Evolutionary conservation across 441 rosid species (phyloP).

Genomic region (Syzygium malaccense): DNA sequence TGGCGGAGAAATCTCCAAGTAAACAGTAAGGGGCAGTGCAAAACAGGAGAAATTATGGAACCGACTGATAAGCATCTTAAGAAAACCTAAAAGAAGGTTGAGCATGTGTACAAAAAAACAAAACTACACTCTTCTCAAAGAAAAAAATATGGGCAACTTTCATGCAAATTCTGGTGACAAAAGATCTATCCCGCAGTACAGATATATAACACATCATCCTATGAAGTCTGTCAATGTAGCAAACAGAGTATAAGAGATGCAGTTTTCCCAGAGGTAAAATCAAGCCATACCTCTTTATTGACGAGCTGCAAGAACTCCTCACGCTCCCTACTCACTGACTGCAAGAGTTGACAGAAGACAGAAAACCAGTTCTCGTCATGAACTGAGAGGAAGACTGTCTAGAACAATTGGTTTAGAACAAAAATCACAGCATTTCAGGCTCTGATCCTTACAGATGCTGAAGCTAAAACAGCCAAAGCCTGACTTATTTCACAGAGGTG

Average conservation of each 20-base stretch:
- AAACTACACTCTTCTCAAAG: background rate
- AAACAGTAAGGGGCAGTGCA: background rate
- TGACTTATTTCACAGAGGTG: slow-evolving; percentile 78
- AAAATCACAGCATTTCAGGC: background rate
- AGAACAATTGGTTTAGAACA: background rate
- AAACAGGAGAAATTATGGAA: background rate
- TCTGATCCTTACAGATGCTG: slow-evolving; percentile 72
- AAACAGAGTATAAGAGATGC: background rate
- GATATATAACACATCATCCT: background rate
- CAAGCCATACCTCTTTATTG: slow-evolving; percentile 71
- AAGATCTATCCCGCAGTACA: background rate
- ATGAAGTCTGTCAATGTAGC: background rate
- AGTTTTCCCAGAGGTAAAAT: background rate
- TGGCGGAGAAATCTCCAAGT: background rate
- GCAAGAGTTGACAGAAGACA: slow-evolving; percentile 20
- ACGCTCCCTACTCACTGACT: slow-evolving; percentile 93
- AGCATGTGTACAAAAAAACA: background rate
- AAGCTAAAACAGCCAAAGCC: slow-evolving; percentile 87
- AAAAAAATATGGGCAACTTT: background rate
- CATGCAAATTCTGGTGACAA: background rate
- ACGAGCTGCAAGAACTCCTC: slow-evolving; percentile 85
- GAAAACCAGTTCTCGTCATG: background rate
- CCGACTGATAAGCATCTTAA: background rate
- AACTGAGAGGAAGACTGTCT: background rate
- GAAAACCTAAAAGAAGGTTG: background rate